Base-by-base conservation (phyloP, 2,329 filamentous ascomycete genomes). In the Aspergillus oerlinghausenensis region DNA sequence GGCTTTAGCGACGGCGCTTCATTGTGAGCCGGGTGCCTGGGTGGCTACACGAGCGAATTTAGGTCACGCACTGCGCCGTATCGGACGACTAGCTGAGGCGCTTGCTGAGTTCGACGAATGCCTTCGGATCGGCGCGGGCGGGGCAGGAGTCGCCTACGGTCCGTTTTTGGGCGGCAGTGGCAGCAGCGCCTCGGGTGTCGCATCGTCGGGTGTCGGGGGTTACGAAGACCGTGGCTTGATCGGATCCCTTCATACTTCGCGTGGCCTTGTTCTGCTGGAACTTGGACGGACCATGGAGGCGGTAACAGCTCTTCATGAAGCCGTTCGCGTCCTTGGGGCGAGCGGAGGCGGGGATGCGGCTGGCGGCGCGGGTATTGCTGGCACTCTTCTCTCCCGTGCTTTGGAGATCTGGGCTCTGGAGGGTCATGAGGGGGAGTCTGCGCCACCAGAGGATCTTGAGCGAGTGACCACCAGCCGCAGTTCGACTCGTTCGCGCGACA, bases 91-190 rank as follows among this genome's bases (percentile, higher is more conserved):
- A 63, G 81, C 87, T 29, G 84, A 89, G 53, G 88, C 93, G 0
- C 80, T 97, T 10, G 81, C 80, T 1, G 84, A 93, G 68, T 97
- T 97, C 66, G 89, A 97, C 61, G 88, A 92, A 67, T 94, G 96
- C 29, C 81, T 97, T 29, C 82, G 93, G 11, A 84, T 90, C 49
- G 90, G 91, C 7, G 75, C 79, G 26, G 88, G 88, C 47, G 92
- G 92, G 62, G 89, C 94, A 61, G 82, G 89, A 0, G 82, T 85
- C 29, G 84, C 94, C 2, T 94, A 96, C 69, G 84, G 85, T 50
- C 88, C 91, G 10, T 93, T 74, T 51, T 56, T 75, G 10, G 72
- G 72, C 6, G 73, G 71, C 48, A 72, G 67, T 35, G 68, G 71
- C 11, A 67, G 71, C 6, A 68, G 69, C 28, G 67, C 70, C 11